phyloP scores from a whole-genome alignment of 2,329 filamentous ascomycete species.

The Phyllosticta capitalensis region DNA sequence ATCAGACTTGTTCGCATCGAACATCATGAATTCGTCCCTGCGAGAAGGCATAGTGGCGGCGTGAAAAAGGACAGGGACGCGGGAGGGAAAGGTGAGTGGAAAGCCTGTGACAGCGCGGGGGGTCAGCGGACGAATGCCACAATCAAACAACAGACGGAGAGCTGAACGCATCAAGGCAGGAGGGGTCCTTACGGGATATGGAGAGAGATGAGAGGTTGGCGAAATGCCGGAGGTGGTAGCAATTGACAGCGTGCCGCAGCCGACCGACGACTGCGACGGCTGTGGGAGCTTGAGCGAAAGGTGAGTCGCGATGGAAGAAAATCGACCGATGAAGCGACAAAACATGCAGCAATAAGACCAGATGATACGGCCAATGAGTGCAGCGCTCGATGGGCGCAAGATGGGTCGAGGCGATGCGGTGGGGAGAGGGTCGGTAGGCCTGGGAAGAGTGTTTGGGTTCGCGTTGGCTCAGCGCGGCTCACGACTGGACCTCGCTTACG shows the following conservation, averaged over 20 bases:
- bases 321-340: neutral
- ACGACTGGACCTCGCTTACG: conserved; percentile 8
- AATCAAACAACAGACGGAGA: neutral
- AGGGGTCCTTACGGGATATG: neutral
- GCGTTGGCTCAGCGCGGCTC: conserved; percentile 7
- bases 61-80: neutral
- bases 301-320: neutral
- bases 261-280: conserved; percentile 4
- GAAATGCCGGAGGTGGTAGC: neutral
- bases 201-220: neutral
- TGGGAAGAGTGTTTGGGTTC: conserved; percentile 8
- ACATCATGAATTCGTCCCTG: conserved; percentile 24
- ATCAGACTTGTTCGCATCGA: conserved; percentile 31
- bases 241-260: neutral
- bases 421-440: neutral
- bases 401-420: neutral
- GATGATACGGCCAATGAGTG: neutral
- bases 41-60: conserved; percentile 24
- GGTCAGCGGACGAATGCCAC: neutral
- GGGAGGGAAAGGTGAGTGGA: neutral
- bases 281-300: conserved; percentile 2
- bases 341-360: neutral
- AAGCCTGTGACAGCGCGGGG: neutral
- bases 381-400: neutral
- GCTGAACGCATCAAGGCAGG: neutral